These are phyloP conservation scores for Eucalyptus caleyi DNA, from an alignment of 345 rosid species.

Conservation along the genomic window DNA sequence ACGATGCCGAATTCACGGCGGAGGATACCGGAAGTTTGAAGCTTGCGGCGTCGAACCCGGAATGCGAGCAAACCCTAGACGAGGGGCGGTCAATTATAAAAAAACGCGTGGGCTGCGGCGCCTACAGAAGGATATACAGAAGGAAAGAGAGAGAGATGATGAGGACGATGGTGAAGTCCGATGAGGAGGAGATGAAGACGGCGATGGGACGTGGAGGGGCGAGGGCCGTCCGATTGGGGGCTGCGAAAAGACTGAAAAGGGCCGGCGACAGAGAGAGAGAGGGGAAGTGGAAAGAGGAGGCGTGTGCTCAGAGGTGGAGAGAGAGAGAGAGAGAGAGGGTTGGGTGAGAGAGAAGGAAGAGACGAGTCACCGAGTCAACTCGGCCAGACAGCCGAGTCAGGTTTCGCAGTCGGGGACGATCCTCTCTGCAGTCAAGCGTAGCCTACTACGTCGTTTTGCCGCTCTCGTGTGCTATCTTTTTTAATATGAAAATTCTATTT, in stretches of 20 bases:
- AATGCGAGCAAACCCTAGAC: not conserved
- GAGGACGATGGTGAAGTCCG: not conserved
- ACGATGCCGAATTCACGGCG: slow-evolving; percentile 74
- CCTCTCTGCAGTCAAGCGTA: not conserved
- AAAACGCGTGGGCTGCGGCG: not conserved
- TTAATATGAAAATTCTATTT: not conserved
- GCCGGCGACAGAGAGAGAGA: slow-evolving; percentile 1
- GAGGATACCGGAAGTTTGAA: not conserved
- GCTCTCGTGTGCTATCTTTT: not conserved
- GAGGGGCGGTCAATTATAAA: not conserved
- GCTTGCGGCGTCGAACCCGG: not conserved
- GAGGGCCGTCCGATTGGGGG: slow-evolving; percentile 42
- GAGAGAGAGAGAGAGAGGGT: not conserved
- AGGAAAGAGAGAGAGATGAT: not conserved
- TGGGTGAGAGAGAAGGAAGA: not conserved
- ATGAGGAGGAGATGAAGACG: not conserved
- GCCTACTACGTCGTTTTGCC: not conserved
- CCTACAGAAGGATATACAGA: not conserved
- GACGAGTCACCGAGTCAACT: not conserved
- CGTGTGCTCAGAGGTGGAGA: not conserved
- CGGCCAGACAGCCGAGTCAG: not conserved
- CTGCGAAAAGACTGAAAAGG: slow-evolving; percentile 58
- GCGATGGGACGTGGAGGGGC: slow-evolving; percentile 19
- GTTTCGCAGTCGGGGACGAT: not conserved
- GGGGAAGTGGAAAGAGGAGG: not conserved